A percentile compares a stretch with the other conserved stretches of the same genome.
phyloP scores from a whole-genome alignment of 192 early-diverging fungal species.

The Funneliformis geosporum region DNA sequence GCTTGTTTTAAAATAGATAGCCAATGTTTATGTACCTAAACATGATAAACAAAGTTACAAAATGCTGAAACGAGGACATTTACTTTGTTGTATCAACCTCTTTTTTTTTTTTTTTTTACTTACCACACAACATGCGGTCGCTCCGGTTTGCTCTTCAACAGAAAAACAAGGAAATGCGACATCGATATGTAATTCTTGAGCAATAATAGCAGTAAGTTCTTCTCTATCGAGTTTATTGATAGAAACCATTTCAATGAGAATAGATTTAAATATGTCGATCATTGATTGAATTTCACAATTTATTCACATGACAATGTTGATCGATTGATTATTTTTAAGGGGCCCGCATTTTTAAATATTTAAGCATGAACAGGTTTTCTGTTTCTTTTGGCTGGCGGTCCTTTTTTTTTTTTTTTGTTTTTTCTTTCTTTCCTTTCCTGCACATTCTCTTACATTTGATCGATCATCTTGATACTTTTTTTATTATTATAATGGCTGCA shows the following conservation, averaged over 20 bases:
- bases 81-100: neutral
- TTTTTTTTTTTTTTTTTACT: neutral
- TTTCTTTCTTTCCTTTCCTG: too few relatives aligned
- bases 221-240: slow-evolving; percentile 22
- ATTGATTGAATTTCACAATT: too few relatives aligned
- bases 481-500: neutral
- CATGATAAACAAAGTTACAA: neutral
- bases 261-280: too few relatives aligned
- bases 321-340: too few relatives aligned
- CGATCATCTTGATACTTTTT: neutral
- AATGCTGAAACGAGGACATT: neutral
- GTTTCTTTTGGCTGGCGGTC: too few relatives aligned
- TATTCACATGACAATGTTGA: too few relatives aligned
- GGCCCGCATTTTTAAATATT: too few relatives aligned
- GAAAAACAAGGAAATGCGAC: slow-evolving; percentile 60
- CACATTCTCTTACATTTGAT: neutral
- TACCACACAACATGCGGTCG: slow-evolving; percentile 60
- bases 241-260: slow-evolving; percentile 21
- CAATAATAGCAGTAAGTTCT: slow-evolving; percentile 45
- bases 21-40: slow-evolving; percentile 52
- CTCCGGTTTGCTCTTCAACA: slow-evolving; percentile 45
- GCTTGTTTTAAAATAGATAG: slow-evolving; percentile 35
- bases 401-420: too few relatives aligned
- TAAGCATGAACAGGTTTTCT: too few relatives aligned
- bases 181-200: slow-evolving; percentile 52